These are phyloP conservation scores for Phellopilus nigrolimitatus DNA, from an alignment of 1,284 basidiomycete species.

Conservation along the genomic window DNA sequence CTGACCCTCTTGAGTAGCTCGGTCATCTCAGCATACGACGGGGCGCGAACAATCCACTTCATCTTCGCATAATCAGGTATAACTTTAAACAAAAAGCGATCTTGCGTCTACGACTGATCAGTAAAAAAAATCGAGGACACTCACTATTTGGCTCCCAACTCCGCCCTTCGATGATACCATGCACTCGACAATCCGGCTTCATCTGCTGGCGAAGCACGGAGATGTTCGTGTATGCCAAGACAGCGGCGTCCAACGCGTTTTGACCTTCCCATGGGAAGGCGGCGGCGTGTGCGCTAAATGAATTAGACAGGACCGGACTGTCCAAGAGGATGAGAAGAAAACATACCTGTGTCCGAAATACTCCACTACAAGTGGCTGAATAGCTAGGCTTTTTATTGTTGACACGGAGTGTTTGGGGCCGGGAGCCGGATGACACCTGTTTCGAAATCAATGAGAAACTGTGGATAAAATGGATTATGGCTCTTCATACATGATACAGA, in stretches of 20 bases:
- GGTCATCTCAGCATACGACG: constrained; percentile 55
- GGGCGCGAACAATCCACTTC: constrained; percentile 66
- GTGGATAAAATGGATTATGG: not conserved
- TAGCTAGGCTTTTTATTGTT: constrained; percentile 27
- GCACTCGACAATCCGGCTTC: constrained; percentile 55
- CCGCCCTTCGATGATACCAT: constrained; percentile 59
- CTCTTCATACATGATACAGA: constrained; percentile 32
- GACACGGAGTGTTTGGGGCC: constrained; percentile 23
- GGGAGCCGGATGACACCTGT: constrained; percentile 24
- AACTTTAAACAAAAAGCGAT: constrained; percentile 42
- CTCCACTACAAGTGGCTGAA: constrained; percentile 24
- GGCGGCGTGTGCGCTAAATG: constrained; percentile 32
- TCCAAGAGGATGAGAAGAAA: not conserved
- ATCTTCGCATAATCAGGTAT: constrained; percentile 76
- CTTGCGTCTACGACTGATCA: too few species aligned
- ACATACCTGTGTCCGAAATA: constrained; percentile 27
- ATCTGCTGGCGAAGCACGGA: constrained; percentile 71
- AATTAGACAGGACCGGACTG: too few species aligned
- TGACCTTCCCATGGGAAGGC: constrained; percentile 41
- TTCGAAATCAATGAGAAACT: not conserved
- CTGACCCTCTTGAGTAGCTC: constrained; percentile 54
- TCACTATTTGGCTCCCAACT: constrained; percentile 60
- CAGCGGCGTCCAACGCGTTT: constrained; percentile 46
- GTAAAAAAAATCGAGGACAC: too few species aligned
- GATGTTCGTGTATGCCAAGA: constrained; percentile 40